Evolutionary conservation across 2,329 filamentous ascomycete species (phyloP), one percentile per base, ranked within the genome.

Genomic region (Eurotiales sp.): DNA sequence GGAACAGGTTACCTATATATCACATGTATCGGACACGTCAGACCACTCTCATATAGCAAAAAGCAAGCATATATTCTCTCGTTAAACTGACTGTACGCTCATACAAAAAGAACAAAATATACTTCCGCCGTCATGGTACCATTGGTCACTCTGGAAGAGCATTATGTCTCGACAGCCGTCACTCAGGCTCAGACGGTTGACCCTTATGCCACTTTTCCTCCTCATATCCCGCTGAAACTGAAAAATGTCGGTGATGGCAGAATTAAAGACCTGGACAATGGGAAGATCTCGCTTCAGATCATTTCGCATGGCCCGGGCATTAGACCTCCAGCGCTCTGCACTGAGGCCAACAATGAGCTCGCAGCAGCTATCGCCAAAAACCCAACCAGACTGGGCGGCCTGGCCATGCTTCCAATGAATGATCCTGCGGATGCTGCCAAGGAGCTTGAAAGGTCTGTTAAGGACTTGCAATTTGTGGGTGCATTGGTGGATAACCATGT

Each of bases 401-500:
- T 77, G 52, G 73, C 73, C 2, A 59, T 71, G 36, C 61, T 78
- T 1, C 72, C 72, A 0, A 70, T 74, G 63, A 50, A 52, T 1
- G 58, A 72, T 4, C 70, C 72, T 4, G 44, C 58, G 51, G 58
- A 64, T 44, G 63, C 72, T 1, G 72, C 68, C 0, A 56, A 56
- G 7, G 70, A 72, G 52, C 59, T 72, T 1, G 55, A 59, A 29
- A 58, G 64, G 12, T 74, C 72, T 55, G 65, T 79, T 2, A 62
- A 58, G 4, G 61, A 75, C 42, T 63, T 74, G 15, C 65, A 68
- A 3, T 77, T 80, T 52, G 67, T 77, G 4, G 76, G 78, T 0
- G 74, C 75, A 2, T 60, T 79, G 39, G 58, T 80, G 6, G 74
- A 76, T 51, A 69, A 73, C 41, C 71, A 72, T 53, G 48, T 55